A percentile compares a stretch with the other conserved stretches of the same genome.
Evolutionary conservation across 306 rosid species (phyloP).

Genomic region (Pterocarpus santalinus): DNA sequence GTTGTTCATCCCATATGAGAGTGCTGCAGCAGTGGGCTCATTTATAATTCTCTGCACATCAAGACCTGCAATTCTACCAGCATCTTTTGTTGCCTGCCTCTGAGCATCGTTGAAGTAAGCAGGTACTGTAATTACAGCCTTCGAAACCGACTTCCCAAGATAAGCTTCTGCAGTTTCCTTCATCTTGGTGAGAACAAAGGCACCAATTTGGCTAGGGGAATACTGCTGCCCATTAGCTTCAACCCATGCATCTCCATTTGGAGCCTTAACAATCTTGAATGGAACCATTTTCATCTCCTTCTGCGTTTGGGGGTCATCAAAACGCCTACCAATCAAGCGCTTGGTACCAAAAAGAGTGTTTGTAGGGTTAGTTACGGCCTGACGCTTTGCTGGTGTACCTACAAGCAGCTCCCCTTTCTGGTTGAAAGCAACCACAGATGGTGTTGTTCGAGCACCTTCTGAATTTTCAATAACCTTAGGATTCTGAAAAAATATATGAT

Average conservation of each 20-base stretch:
- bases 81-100: slow-evolving; percentile 92
- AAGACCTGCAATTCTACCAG: slow-evolving; percentile 87
- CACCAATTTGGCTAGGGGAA: slow-evolving; percentile 89
- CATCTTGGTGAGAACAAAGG: slow-evolving; percentile 83
- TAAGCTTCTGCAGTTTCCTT: slow-evolving; percentile 92
- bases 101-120: slow-evolving; percentile 89
- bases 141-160: slow-evolving; percentile 76
- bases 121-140: slow-evolving; percentile 86
- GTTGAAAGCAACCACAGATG: slow-evolving; percentile 87
- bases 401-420: slow-evolving; percentile 85
- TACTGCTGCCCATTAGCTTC: slow-evolving; percentile 83
- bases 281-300: slow-evolving; percentile 98
- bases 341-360: slow-evolving; percentile 83
- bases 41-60: slow-evolving; percentile 90
- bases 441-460: slow-evolving; percentile 89
- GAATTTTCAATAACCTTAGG: slow-evolving; percentile 90
- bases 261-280: slow-evolving; percentile 76
- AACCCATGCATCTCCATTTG: slow-evolving; percentile 95
- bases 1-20: slow-evolving; percentile 91
- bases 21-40: slow-evolving; percentile 94
- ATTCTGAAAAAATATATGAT: slow-evolving; percentile 49
- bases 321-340: slow-evolving; percentile 83
- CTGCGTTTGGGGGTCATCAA: slow-evolving; percentile 83
- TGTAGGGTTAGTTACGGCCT: slow-evolving; percentile 86
- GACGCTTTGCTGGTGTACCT: slow-evolving; percentile 91